phyloP scores from a whole-genome alignment of 2,329 filamentous ascomycete species.

The Trichoderma sp. region DNA sequence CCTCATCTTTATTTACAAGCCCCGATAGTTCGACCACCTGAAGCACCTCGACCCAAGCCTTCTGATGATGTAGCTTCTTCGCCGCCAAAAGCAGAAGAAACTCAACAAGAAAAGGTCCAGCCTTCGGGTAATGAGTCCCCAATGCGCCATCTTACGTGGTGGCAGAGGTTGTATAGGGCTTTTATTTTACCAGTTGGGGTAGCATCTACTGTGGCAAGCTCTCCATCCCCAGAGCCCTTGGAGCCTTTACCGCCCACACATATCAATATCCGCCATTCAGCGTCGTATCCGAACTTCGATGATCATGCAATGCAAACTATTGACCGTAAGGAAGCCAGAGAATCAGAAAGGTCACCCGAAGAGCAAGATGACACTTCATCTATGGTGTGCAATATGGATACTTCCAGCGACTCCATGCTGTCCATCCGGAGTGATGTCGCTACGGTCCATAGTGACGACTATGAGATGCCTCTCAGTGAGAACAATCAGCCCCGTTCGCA shows the following conservation, averaged over 20 bases:
- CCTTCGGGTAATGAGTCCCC: neutral
- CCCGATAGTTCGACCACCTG: neutral
- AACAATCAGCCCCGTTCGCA: neutral
- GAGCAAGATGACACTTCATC: neutral
- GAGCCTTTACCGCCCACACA: slow-evolving; percentile 18
- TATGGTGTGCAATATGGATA: neutral
- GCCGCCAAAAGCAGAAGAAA: neutral
- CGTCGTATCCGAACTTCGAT: neutral
- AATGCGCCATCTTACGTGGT: slow-evolving; percentile 27
- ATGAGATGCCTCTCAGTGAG: slow-evolving; percentile 21
- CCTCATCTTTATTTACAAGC: neutral
- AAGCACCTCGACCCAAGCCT: neutral
- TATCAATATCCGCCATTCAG: neutral
- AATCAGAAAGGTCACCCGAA: neutral
- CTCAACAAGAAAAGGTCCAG: neutral
- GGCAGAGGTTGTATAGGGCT: slow-evolving; percentile 28
- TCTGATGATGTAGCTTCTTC: neutral
- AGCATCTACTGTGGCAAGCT: slow-evolving; percentile 36
- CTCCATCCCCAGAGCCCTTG: slow-evolving; percentile 25
- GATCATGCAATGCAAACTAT: neutral
- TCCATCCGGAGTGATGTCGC: slow-evolving; percentile 33
- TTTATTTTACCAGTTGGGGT: slow-evolving; percentile 33
- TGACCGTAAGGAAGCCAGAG: neutral
- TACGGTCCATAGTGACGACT: slow-evolving; percentile 39
- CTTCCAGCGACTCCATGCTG: slow-evolving; percentile 12